These are phyloP conservation scores for Atkinsonella texensis DNA, from an alignment of 2,329 filamentous ascomycete species.

Conservation along the genomic window DNA sequence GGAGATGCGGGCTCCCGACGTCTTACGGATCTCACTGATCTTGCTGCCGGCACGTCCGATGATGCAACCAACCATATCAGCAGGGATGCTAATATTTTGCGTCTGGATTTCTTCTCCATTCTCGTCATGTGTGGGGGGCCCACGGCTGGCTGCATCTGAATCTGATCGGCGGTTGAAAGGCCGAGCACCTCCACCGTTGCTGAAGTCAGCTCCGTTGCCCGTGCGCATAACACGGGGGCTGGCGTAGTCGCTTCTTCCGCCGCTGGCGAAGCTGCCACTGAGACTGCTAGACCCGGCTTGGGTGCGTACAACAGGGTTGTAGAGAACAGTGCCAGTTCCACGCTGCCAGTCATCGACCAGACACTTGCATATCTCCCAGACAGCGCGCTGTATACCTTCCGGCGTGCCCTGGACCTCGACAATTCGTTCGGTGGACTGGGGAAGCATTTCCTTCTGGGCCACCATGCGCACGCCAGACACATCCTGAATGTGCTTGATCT, in stretches of 20 bases:
- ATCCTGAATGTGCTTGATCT: slow-evolving; percentile 99
- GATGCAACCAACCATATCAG: slow-evolving; percentile 99
- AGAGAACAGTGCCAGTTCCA: slow-evolving; percentile 90
- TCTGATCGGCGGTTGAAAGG: slow-evolving; percentile 70
- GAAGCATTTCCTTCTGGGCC: slow-evolving; percentile 98
- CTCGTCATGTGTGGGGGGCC: slow-evolving; percentile 81
- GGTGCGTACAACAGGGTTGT: slow-evolving; percentile 90
- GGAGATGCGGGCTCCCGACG: slow-evolving; percentile 89
- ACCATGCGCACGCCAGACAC: slow-evolving; percentile 96
- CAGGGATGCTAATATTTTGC: slow-evolving; percentile 98
- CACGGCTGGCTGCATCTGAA: slow-evolving; percentile 67
- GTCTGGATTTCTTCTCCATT: slow-evolving; percentile 97
- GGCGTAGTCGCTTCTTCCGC: slow-evolving; percentile 39
- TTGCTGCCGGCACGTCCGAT: slow-evolving; percentile 92
- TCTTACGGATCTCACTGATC: slow-evolving; percentile 98
- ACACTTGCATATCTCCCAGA: slow-evolving; percentile 99
- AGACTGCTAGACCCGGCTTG: slow-evolving; percentile 45
- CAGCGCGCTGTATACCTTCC: slow-evolving; percentile 86
- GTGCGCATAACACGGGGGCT: slow-evolving; percentile 78
- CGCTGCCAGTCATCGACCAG: slow-evolving; percentile 96
- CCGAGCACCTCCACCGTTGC: slow-evolving; percentile 56
- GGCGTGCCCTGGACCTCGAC: slow-evolving; percentile 94
- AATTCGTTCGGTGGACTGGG: slow-evolving; percentile 94
- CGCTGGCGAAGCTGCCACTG: slow-evolving; percentile 22
- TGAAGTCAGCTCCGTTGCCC: slow-evolving; percentile 95